A percentile compares a stretch with the other conserved stretches of the same genome.
These are phyloP conservation scores for Neofusicoccum laricinum DNA, from an alignment of 2,329 filamentous ascomycete species.

Conservation along the genomic window DNA sequence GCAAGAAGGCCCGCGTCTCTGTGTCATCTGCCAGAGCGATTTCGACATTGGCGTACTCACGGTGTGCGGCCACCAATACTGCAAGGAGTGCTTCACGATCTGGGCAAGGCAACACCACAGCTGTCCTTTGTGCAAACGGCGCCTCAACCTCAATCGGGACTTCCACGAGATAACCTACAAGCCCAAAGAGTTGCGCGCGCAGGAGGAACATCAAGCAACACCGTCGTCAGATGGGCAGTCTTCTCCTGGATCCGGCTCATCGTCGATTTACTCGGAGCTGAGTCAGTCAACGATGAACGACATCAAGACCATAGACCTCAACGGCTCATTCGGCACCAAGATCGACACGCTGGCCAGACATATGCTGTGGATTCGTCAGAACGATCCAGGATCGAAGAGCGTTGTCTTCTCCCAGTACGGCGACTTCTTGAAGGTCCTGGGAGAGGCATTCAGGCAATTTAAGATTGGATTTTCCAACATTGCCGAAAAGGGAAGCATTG, in stretches of 20 bases:
- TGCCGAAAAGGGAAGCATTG: constrained; percentile 65
- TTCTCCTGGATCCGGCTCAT: background rate
- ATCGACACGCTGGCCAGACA: constrained; percentile 73
- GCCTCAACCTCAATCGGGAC: constrained; percentile 58
- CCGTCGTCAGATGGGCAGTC: background rate
- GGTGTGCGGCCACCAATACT: constrained; percentile 87
- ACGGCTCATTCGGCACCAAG: constrained; percentile 79
- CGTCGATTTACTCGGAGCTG: constrained; percentile 74
- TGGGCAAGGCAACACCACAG: constrained; percentile 75
- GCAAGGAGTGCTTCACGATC: constrained; percentile 76
- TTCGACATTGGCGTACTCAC: constrained; percentile 82
- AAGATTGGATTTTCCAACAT: constrained; percentile 73
- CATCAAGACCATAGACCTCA: constrained; percentile 78
- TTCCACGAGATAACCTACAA: constrained; percentile 84
- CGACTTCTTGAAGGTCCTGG: constrained; percentile 74
- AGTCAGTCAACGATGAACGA: constrained; percentile 67
- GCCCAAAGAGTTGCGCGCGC: constrained; percentile 68
- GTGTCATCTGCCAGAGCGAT: constrained; percentile 77
- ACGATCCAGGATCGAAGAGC: constrained; percentile 83
- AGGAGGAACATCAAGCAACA: constrained; percentile 50
- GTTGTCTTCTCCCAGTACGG: constrained; percentile 93
- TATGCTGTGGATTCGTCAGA: constrained; percentile 77
- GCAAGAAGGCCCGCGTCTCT: constrained; percentile 57
- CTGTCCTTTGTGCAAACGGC: constrained; percentile 81
- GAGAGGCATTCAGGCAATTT: constrained; percentile 66